Conservation (phyloP, 495 filamentous ascomycete species). For the Apodospora peruviana region DNA sequence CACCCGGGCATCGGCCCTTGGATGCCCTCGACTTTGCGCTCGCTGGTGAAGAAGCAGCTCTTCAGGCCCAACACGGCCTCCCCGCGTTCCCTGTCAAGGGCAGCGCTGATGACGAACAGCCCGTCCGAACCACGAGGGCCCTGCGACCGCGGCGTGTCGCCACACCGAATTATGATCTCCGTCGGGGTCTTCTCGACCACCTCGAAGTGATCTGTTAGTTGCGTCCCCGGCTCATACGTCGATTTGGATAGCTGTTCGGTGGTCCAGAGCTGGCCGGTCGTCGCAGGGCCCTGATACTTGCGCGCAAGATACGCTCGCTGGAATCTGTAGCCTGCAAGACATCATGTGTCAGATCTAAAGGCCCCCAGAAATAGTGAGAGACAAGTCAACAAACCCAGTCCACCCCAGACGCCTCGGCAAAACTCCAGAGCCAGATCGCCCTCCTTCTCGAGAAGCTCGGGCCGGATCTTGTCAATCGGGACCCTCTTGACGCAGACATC, state of each 20-base stretch:
- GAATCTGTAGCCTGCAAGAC: conserved; percentile 53
- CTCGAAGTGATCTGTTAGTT: conserved; percentile 73
- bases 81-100: conserved; percentile 52
- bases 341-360: not conserved
- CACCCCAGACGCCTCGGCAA: conserved; percentile 61
- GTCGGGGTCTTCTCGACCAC: conserved; percentile 60
- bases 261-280: conserved; percentile 59
- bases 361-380: not conserved
- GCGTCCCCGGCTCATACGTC: conserved; percentile 56
- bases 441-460: conserved; percentile 56
- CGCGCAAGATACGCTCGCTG: conserved; percentile 57
- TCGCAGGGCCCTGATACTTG: conserved; percentile 58
- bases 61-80: conserved; percentile 63
- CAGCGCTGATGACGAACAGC: conserved; percentile 62
- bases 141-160: conserved; percentile 55
- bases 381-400: conserved; percentile 46
- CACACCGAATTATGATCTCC: conserved; percentile 59
- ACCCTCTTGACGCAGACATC: conserved; percentile 60
- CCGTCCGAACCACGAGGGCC: conserved; percentile 59
- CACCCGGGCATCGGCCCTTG: conserved; percentile 49
- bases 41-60: conserved; percentile 54
- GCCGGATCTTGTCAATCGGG: conserved; percentile 56
- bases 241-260: conserved; percentile 45
- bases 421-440: conserved; percentile 56
- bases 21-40: conserved; percentile 32